Percentiles rank a stretch among this genome's conserved stretches.
Evolutionary conservation across 2,329 filamentous ascomycete species (phyloP).

Genomic region (Penicillium expansum): DNA sequence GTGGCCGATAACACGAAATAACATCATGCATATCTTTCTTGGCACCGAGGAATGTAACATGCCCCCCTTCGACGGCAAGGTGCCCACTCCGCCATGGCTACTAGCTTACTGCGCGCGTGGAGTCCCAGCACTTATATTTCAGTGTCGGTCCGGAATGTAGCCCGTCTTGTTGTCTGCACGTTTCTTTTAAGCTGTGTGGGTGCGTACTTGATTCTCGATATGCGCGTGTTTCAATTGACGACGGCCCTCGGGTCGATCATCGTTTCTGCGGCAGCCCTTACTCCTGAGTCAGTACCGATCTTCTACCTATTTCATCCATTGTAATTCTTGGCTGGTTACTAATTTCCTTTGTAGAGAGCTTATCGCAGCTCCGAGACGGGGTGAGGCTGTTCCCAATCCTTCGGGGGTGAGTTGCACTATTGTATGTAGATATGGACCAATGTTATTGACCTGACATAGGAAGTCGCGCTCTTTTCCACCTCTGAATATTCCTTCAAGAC

Average conservation of each 20-base stretch:
- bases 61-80: constrained; percentile 11
- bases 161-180: neutral
- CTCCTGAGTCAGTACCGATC: constrained; percentile 29
- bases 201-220: constrained; percentile 13
- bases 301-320: neutral
- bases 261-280: constrained; percentile 25
- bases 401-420: constrained; percentile 35
- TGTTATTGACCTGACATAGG: constrained; percentile 22
- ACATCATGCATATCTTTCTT: constrained; percentile 18
- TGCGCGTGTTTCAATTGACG: constrained; percentile 29
- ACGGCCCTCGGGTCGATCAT: constrained; percentile 24
- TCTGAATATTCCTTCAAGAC: constrained; percentile 77
- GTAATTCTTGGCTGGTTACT: neutral
- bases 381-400: constrained; percentile 39
- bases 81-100: neutral
- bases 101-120: neutral
- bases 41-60: constrained; percentile 18
- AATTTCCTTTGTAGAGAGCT: constrained; percentile 28
- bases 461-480: constrained; percentile 52
- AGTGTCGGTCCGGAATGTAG: neutral
- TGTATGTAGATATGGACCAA: neutral
- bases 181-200: constrained; percentile 3
- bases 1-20: neutral
- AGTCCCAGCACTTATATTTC: neutral
- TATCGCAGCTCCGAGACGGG: constrained; percentile 38